Percentiles rank a stretch among this genome's conserved stretches.
Evolutionary conservation across 768 basidiomycete species (phyloP).

Genomic region (Termitomyces sp.): DNA sequence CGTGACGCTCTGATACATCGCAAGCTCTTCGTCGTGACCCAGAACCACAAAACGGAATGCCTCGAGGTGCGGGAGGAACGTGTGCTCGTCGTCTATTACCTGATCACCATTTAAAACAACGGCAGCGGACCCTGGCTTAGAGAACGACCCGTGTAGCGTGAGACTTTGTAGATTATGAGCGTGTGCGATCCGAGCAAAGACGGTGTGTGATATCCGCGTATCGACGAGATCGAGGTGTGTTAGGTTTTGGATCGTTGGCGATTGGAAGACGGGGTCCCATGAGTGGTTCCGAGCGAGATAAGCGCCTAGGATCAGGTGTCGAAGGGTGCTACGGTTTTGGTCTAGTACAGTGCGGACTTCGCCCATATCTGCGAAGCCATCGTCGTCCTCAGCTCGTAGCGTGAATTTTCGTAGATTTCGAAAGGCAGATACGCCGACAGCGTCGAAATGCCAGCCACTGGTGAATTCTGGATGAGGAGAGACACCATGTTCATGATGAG

Average conservation of each 20-base stretch:
- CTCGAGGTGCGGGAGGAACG: constrained; percentile 57
- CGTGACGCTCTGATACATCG: constrained; percentile 48
- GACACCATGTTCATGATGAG: neutral
- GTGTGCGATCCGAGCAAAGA: constrained; percentile 57
- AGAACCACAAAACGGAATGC: constrained; percentile 60
- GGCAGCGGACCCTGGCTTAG: constrained; percentile 48
- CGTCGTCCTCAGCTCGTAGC: constrained; percentile 64
- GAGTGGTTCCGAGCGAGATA: constrained; percentile 59
- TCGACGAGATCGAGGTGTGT: constrained; percentile 69
- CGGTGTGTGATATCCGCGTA: constrained; percentile 59
- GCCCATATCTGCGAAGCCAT: constrained; percentile 65
- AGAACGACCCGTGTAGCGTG: constrained; percentile 62
- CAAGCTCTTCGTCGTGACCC: constrained; percentile 52
- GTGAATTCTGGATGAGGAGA: neutral
- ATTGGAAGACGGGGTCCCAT: constrained; percentile 63
- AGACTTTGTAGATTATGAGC: constrained; percentile 56
- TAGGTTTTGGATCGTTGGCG: constrained; percentile 56
- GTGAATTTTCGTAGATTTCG: constrained; percentile 57
- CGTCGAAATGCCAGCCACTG: constrained; percentile 72
- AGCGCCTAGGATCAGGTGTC: constrained; percentile 64
- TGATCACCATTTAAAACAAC: constrained; percentile 61
- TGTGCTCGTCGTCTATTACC: constrained; percentile 50
- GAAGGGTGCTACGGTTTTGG: constrained; percentile 48
- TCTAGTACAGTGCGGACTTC: constrained; percentile 62
- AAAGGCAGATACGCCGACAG: constrained; percentile 62